Evolutionary conservation across 1,284 basidiomycete species (phyloP), one percentile per base, ranked within the genome.

Genomic region (Cerrena zonata): DNA sequence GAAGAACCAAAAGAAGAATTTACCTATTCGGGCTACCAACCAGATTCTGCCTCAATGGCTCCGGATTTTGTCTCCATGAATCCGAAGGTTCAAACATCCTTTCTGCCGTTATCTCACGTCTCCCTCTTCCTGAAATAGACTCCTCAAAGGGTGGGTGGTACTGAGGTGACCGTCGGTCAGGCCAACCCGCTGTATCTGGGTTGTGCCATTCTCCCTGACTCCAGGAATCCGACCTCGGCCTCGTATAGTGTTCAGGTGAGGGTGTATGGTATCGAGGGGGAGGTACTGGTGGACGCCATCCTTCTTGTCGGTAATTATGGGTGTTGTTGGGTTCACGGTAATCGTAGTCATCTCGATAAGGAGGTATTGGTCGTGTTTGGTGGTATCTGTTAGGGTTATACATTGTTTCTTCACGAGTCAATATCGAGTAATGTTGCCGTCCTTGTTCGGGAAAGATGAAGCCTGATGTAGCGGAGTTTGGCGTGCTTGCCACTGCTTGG

Each of bases 31-130:
- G 38, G 60, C 54, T 51, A n/a, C 45, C 43, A 13, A 45, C 11
- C 53, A 44, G 13, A 73, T 69, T 46, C 58, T 63, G 58, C 80
- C n/a, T n/a, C n/a, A n/a, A n/a, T n/a, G n/a, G n/a, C n/a, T n/a
- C n/a, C n/a, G n/a, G 79, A 11, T 66, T 67, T 56, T 84, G 78
- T 61, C 82, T 85, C 86, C 86, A 88, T 45, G 71, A 67, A 23
- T 80, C 79, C 30, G 83, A 84, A 21, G 85, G 82, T 64, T 87
- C 85, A 60, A 86, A 81, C 72, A 81, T 77, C 53, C 82, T 72
- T 52, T 77, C 73, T 22, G 78, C 71, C 52, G 77, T 62, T 49
- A 62, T 66, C 54, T 75, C 76, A 50, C 72, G 72, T 48, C 65
- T 58, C 12, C 64, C 58, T 40, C 62, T 58, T 51, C n/a, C n/a